These are phyloP conservation scores for Diatrype stigma DNA, from an alignment of 2,329 filamentous ascomycete species.

Conservation along the genomic window DNA sequence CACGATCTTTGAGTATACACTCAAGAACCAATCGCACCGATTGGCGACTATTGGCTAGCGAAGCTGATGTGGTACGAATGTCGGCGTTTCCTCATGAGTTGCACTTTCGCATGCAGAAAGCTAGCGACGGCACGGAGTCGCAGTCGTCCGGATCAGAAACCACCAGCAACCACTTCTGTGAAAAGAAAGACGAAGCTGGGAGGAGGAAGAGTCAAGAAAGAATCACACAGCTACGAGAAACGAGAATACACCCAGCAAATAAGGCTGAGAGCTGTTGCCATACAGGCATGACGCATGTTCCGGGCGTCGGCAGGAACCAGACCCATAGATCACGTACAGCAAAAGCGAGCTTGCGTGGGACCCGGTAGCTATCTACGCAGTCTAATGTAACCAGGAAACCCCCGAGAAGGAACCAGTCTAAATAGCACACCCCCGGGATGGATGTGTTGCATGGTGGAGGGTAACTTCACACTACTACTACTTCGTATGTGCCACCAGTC, in stretches of 20 bases:
- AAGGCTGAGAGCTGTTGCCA: conserved; percentile 3
- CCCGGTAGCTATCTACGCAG: conserved; percentile 16
- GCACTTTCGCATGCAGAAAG: background rate
- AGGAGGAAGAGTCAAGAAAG: conserved; percentile 11
- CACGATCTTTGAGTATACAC: background rate
- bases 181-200: conserved; percentile 8
- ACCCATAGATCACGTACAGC: background rate
- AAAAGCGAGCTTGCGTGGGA: conserved; percentile 8
- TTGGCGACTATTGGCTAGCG: background rate
- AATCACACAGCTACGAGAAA: conserved; percentile 8
- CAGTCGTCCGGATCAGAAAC: conserved; percentile 1
- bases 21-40: background rate
- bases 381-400: conserved; percentile 19
- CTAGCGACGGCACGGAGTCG: background rate
- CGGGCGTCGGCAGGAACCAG: background rate
- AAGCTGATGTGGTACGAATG: background rate
- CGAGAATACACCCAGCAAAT: background rate
- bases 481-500: background rate
- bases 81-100: background rate
- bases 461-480: conserved; percentile 12
- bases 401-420: conserved; percentile 15
- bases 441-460: conserved; percentile 16
- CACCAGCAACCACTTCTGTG: conserved; percentile 6
- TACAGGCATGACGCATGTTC: background rate
- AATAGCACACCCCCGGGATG: conserved; percentile 12